A percentile compares a stretch with the other conserved stretches of the same genome.
phyloP scores from a whole-genome alignment of 2,329 filamentous ascomycete genomes.

The Fusarium nurragi region DNA sequence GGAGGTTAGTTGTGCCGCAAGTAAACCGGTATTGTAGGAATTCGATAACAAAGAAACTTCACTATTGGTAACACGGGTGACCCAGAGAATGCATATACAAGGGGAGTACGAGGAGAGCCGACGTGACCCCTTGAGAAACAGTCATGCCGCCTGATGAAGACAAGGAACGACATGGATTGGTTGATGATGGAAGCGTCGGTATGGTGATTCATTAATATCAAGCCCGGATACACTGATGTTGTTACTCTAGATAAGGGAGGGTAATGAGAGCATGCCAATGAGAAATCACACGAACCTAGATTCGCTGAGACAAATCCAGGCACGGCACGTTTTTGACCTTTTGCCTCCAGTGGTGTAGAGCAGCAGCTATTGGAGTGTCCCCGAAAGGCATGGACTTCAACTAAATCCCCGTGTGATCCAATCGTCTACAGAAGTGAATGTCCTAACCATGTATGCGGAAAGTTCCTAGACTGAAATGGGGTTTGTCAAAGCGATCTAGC shows the following conservation, averaged over 20 bases:
- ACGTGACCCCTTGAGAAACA: constrained; percentile 29
- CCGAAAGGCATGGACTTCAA: constrained; percentile 22
- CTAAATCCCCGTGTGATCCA: constrained; percentile 26
- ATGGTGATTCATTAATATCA: constrained; percentile 39
- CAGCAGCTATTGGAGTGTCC: constrained; percentile 13
- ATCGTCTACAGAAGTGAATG: constrained; percentile 19
- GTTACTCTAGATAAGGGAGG: constrained; percentile 31
- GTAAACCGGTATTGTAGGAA: constrained; percentile 11
- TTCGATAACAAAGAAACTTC: constrained; percentile 24
- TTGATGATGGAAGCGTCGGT: constrained; percentile 3
- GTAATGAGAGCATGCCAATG: constrained; percentile 26
- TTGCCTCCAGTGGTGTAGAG: constrained; percentile 26
- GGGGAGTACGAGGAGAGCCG: constrained; percentile 21
- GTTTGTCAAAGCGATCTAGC: background rate
- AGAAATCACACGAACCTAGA: constrained; percentile 15
- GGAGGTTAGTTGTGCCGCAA: background rate
- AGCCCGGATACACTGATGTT: constrained; percentile 9
- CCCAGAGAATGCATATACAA: constrained; percentile 23
- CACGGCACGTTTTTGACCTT: constrained; percentile 6
- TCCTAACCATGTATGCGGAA: constrained; percentile 17
- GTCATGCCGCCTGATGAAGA: constrained; percentile 12
- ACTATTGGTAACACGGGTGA: constrained; percentile 18
- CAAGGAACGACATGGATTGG: constrained; percentile 20
- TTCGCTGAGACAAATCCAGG: constrained; percentile 19
- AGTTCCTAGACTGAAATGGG: constrained; percentile 27